These are phyloP conservation scores for Talaromyces verruculosus DNA, from an alignment of 2,329 filamentous ascomycete genomes.

Conservation along the genomic window DNA sequence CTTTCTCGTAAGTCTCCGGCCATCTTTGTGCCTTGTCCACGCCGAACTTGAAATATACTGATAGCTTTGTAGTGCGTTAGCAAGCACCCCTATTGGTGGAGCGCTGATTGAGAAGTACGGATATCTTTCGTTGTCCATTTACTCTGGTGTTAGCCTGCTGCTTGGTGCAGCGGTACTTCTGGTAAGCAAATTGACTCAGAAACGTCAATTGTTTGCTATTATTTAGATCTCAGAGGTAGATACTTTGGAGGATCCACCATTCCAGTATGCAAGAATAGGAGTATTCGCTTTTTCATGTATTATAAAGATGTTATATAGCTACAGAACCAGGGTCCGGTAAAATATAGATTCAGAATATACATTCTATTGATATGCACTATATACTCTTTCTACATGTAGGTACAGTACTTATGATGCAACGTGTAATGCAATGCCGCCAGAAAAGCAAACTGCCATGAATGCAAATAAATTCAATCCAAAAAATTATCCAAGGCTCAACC, in stretches of 20 bases:
- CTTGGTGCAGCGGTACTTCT: slow-evolving; percentile 32
- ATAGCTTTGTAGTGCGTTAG: slow-evolving; percentile 35
- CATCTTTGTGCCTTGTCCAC: background rate
- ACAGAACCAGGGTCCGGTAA: background rate
- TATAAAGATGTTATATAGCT: background rate
- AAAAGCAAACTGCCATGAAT: background rate
- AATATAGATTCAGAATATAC: background rate
- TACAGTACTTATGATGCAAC: background rate
- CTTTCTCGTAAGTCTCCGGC: slow-evolving; percentile 42
- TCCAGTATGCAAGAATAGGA: too few species aligned
- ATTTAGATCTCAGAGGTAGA: slow-evolving; percentile 18
- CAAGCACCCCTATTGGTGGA: slow-evolving; percentile 47
- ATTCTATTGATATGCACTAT: slow-evolving; percentile 9
- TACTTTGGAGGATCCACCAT: too few species aligned
- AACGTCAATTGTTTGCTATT: slow-evolving; percentile 21
- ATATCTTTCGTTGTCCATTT: slow-evolving; percentile 45
- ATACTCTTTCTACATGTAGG: background rate
- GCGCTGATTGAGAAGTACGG: slow-evolving; percentile 40
- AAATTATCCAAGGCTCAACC: background rate
- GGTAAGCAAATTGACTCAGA: slow-evolving; percentile 27
- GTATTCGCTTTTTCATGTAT: background rate
- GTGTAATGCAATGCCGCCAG: background rate
- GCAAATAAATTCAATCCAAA: background rate
- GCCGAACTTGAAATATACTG: background rate
- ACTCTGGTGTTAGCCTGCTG: slow-evolving; percentile 35